Base-by-base conservation (phyloP, 1,284 basidiomycete genomes). In the Naganishia liquefaciens region DNA sequence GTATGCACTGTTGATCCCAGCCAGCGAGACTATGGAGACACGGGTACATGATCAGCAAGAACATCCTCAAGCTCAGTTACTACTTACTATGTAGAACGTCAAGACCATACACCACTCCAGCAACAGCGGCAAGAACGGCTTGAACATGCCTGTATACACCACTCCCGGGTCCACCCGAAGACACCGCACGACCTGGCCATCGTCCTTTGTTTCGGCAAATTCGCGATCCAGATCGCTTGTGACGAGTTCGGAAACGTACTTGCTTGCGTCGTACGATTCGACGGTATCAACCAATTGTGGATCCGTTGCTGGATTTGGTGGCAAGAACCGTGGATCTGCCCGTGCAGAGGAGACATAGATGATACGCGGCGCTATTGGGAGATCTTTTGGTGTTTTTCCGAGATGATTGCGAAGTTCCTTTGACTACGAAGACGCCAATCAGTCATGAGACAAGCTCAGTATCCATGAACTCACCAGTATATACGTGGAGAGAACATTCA, bases 401-500 rank as follows among this genome's bases (percentile, higher is more conserved):
- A 81, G 71, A 15, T 77, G 67, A 0, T 74, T 70, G 2, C 70
- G 61, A 13, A 80, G 75, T 57, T 79, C 76, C 52, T 73, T 72
- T 19, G 72, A 69, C 79, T 80, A 60, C 4, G 13, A 44, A n/a
- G 10, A 51, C 62, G 39, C 61, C 23, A 63, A n/a, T 58, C 53
- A 27, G 25, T 30, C 9, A 25, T 33, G 49, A 60, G 33, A 28
- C 30, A n/a, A 2, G 37, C 49, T 33, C 13, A 62, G 17, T 27
- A 42, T 17, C 21, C 21, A 44, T 6, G 17, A 3, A 82, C 89
- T 68, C 70, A 93, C 91, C 71, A 95, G 77, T 43, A 85, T 81
- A 73, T 89, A 94, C 72, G 91, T 89, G 0, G 88, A 87, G 63
- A 94, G 89, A 25, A 92, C 82, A 71, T 94, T 94, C 63, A 86